A percentile compares a stretch with the other conserved stretches of the same genome.
Conservation (phyloP, 345 rosid genomes). For the Fremontodendron californicum region DNA sequence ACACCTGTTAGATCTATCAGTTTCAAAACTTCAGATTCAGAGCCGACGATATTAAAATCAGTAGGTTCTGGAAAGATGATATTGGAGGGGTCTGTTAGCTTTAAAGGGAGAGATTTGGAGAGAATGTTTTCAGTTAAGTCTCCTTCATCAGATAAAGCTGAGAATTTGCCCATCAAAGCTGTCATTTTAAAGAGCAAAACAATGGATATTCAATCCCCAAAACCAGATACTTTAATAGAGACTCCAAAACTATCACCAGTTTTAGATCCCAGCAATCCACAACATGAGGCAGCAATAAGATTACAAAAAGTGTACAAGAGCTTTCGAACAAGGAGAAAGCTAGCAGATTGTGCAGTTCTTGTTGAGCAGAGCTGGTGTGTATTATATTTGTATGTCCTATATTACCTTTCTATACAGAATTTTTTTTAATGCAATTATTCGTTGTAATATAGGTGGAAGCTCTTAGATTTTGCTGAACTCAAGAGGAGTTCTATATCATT, state of each 20-base stretch:
- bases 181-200: constrained; percentile 4
- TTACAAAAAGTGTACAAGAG: constrained; percentile 93
- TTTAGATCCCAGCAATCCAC: constrained; percentile 54
- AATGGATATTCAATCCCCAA: constrained; percentile 13
- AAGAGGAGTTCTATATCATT: constrained; percentile 84
- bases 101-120: constrained; percentile 59
- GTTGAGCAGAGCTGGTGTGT: constrained; percentile 85
- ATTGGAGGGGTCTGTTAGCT: constrained; percentile 74
- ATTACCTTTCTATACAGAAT: constrained; percentile 28
- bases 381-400: not conserved
- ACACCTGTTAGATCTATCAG: constrained; percentile 67
- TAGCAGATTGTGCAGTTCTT: constrained; percentile 90
- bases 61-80: constrained; percentile 68
- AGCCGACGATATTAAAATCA: constrained; percentile 61
- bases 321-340: constrained; percentile 89
- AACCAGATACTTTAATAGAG: not conserved
- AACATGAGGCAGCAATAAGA: constrained; percentile 74
- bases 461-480: constrained; percentile 79
- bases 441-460: constrained; percentile 69
- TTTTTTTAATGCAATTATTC: constrained; percentile 43
- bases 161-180: constrained; percentile 1
- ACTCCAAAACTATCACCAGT: constrained; percentile 14
- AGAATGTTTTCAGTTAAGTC: constrained; percentile 41
- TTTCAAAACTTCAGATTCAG: constrained; percentile 46
- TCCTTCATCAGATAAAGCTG: constrained; percentile 21